Percentiles rank a stretch among this genome's conserved stretches.
Evolutionary conservation across 352 stramenopile genomes (phyloP).

Genomic region (Detonula confervacea): DNA sequence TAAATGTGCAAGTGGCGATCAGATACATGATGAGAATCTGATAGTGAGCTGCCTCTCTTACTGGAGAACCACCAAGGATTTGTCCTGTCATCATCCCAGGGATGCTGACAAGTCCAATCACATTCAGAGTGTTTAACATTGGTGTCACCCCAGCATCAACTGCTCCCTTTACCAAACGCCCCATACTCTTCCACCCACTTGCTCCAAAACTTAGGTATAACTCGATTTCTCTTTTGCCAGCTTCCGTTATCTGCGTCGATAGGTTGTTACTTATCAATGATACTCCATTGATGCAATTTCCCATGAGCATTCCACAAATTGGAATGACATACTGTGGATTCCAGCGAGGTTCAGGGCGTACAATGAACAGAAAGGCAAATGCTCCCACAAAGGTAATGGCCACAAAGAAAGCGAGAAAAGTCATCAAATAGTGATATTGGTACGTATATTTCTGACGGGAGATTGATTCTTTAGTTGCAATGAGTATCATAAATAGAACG

Average conservation of each 20-base stretch:
- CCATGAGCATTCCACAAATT: conserved; percentile 84
- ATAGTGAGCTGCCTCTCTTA: conserved; percentile 80
- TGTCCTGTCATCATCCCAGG: conserved; percentile 87
- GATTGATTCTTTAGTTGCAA: conserved; percentile 67
- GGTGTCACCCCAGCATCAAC: conserved; percentile 70
- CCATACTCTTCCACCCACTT: conserved; percentile 64
- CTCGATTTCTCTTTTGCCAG: conserved; percentile 73
- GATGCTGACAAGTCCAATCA: conserved; percentile 83
- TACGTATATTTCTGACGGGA: conserved; percentile 66
- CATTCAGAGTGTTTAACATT: conserved; percentile 80
- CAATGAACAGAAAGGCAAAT: conserved; percentile 77
- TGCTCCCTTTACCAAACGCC: conserved; percentile 63
- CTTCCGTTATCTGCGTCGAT: conserved; percentile 72
- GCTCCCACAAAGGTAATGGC: conserved; percentile 45
- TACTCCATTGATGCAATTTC: conserved; percentile 82
- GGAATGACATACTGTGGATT: conserved; percentile 85
- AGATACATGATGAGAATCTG: conserved; percentile 87
- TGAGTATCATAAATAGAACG: conserved; percentile 72
- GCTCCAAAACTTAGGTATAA: conserved; percentile 78
- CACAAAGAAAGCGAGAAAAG: conserved; percentile 34
- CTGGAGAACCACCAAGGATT: conserved; percentile 78
- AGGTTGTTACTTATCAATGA: conserved; percentile 68
- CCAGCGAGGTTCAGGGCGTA: conserved; percentile 63
- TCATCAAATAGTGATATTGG: conserved; percentile 40
- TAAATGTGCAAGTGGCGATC: conserved; percentile 74